phyloP scores from a whole-genome alignment of 495 filamentous ascomycete species.

The Penicillium angulare region DNA sequence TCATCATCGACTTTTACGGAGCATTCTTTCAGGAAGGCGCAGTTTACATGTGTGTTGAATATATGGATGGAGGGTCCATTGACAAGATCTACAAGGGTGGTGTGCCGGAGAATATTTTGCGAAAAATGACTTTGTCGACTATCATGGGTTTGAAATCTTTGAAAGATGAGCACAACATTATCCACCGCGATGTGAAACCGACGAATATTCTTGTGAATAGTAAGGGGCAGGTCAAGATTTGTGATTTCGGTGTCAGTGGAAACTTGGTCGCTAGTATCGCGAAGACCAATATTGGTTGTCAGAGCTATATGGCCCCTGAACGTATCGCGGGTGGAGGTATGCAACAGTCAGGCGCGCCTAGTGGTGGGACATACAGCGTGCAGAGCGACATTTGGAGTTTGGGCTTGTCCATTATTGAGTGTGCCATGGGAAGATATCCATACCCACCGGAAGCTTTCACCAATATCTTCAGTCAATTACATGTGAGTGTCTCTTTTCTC shows the following conservation, averaged over 20 bases:
- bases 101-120: constrained; percentile 82
- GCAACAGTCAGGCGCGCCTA: constrained; percentile 68
- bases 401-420: constrained; percentile 93
- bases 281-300: constrained; percentile 98
- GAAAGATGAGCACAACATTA: constrained; percentile 99
- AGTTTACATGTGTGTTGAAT: constrained; percentile 99
- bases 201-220: constrained; percentile 95
- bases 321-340: constrained; percentile 85
- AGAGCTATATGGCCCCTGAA: constrained; percentile 99
- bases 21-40: constrained; percentile 99
- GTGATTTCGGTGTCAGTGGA: constrained; percentile 96
- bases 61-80: constrained; percentile 98
- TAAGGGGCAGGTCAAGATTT: constrained; percentile 92
- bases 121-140: constrained; percentile 89
- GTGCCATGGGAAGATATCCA: constrained; percentile 90
- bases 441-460: constrained; percentile 98
- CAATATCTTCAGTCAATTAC: constrained; percentile 97
- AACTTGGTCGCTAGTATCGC: constrained; percentile 97
- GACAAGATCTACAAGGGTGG: constrained; percentile 96
- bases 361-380: constrained; percentile 88
- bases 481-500: constrained; percentile 62
- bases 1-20: constrained; percentile 97
- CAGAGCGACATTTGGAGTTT: constrained; percentile 98
- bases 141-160: constrained; percentile 87
- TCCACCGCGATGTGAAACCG: constrained; percentile 97